Conservation (phyloP, 148 eudicot genomes). For the Linanthus parryae region DNA sequence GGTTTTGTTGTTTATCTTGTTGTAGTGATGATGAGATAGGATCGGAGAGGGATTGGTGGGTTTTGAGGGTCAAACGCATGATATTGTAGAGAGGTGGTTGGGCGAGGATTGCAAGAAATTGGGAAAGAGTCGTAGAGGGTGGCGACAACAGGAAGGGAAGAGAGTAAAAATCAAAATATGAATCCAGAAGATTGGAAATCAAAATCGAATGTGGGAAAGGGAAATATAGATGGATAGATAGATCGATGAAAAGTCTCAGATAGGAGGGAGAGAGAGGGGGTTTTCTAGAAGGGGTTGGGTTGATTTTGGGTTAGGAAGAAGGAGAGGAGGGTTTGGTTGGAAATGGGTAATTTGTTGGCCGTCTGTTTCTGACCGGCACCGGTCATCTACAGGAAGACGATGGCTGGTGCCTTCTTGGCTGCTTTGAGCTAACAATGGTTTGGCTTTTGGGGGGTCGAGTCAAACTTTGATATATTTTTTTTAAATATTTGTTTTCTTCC, state of each 20-base stretch:
- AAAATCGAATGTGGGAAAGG: not conserved
- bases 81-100: slow-evolving; percentile 11
- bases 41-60: not conserved
- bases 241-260: not conserved
- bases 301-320: no score
- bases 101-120: slow-evolving; percentile 20
- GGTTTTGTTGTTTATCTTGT: no score
- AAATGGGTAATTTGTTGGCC: no score
- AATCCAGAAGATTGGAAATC: not conserved
- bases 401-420: no score
- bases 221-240: not conserved
- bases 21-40: no score
- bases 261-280: not conserved
- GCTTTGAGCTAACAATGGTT: no score
- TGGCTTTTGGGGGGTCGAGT: no score
- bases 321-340: no score
- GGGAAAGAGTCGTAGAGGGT: slow-evolving; percentile 36
- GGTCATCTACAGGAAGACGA: no score
- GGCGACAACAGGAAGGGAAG: slow-evolving; percentile 31
- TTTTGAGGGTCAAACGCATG: slow-evolving; percentile 15
- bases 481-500: no score
- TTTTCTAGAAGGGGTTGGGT: slow-evolving; percentile 11
- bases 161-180: not conserved
- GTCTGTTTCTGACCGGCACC: no score
- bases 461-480: no score